Evolutionary conservation across 2,329 filamentous ascomycete genomes (phyloP).

Genomic region (Exophiala mesophila): DNA sequence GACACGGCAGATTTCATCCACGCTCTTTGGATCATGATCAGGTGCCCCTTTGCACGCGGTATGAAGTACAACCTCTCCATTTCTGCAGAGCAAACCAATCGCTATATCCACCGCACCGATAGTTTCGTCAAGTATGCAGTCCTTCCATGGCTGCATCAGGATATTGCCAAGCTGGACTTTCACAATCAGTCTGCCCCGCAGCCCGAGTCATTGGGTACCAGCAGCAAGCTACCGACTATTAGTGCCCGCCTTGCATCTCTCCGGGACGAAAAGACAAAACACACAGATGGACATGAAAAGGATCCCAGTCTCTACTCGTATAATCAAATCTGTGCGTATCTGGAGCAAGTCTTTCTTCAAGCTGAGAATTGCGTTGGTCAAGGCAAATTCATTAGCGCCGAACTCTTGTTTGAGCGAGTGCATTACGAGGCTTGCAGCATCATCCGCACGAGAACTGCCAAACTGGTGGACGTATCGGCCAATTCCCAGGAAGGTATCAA

Average conservation of each 20-base stretch:
- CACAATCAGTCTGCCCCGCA: slow-evolving; percentile 2
- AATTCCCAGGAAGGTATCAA: slow-evolving; percentile 21
- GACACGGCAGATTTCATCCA: slow-evolving; percentile 17
- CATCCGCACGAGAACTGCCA: slow-evolving; percentile 19
- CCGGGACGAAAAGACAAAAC: slow-evolving; percentile 7
- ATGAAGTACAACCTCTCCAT: slow-evolving; percentile 19
- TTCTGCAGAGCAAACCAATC: slow-evolving; percentile 6
- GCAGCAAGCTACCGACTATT: neutral
- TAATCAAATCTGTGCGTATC: slow-evolving; percentile 17
- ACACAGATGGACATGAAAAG: slow-evolving; percentile 4
- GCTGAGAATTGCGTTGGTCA: slow-evolving; percentile 16
- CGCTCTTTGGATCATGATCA: slow-evolving; percentile 22
- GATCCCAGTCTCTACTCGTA: slow-evolving; percentile 19
- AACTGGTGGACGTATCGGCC: slow-evolving; percentile 19
- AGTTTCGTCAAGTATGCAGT: slow-evolving; percentile 12
- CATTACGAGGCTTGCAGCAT: slow-evolving; percentile 20
- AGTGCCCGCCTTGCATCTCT: slow-evolving; percentile 5
- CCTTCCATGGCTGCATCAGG: slow-evolving; percentile 17
- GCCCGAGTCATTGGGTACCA: neutral
- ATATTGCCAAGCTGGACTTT: slow-evolving; percentile 15
- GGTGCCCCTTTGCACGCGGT: slow-evolving; percentile 17
- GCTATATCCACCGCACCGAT: slow-evolving; percentile 8
- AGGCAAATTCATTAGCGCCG: slow-evolving; percentile 11
- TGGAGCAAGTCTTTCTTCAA: slow-evolving; percentile 16
- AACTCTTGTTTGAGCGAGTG: slow-evolving; percentile 17